phyloP scores from a whole-genome alignment of 2,329 filamentous ascomycete genomes.

The Anthostomella pinea region DNA sequence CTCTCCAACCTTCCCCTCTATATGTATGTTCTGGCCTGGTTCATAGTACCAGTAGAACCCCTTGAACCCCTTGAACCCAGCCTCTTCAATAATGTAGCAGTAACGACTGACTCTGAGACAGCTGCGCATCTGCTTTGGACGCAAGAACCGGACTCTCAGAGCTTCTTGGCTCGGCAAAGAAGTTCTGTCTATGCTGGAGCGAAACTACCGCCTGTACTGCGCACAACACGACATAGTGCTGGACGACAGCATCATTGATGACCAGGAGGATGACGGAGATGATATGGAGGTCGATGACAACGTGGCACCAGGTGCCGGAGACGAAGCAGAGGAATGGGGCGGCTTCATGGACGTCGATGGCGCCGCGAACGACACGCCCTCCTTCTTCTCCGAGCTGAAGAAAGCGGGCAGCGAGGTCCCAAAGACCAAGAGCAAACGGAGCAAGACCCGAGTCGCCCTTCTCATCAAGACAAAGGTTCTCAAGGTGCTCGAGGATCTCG shows the following conservation, averaged over 20 bases:
- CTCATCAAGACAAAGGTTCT: constrained; percentile 84
- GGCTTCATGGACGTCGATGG: constrained; percentile 51
- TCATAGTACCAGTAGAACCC: too few relatives aligned
- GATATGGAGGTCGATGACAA: constrained; percentile 41
- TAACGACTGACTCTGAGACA: not conserved
- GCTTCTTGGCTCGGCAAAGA: constrained; percentile 73
- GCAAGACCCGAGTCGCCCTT: constrained; percentile 75
- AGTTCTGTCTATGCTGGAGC: constrained; percentile 78
- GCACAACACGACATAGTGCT: constrained; percentile 78
- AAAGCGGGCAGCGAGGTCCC: constrained; percentile 35
- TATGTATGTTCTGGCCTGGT: too few relatives aligned
- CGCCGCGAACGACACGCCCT: constrained; percentile 65
- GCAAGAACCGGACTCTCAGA: constrained; percentile 84
- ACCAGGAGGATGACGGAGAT: constrained; percentile 37
- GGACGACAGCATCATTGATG: constrained; percentile 61
- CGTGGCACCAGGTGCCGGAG: constrained; percentile 36
- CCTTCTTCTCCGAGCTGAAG: constrained; percentile 74
- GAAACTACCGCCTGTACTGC: constrained; percentile 88
- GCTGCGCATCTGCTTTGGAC: constrained; percentile 69
- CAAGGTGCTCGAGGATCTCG: constrained; percentile 79
- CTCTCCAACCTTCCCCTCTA: too few relatives aligned
- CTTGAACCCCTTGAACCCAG: too few relatives aligned
- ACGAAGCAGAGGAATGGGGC: constrained; percentile 46
- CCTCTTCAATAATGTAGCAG: too few relatives aligned
- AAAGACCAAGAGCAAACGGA: constrained; percentile 67